A percentile compares a stretch with the other conserved stretches of the same genome.
Conservation (phyloP, 2,329 filamentous ascomycete species). For the Fusarium sp. region DNA sequence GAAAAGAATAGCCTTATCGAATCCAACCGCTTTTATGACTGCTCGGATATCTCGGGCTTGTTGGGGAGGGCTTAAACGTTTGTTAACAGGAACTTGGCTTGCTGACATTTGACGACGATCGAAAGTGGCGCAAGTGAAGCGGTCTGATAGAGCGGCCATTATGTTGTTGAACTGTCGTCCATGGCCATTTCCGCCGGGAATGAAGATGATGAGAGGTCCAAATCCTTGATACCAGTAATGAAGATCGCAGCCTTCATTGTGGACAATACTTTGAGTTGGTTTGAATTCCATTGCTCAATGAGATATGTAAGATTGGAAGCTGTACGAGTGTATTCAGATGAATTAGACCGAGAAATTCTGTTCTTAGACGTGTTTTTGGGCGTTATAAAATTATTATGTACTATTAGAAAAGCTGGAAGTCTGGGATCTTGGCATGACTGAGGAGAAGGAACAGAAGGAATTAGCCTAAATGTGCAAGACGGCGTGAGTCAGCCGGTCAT, state of each 20-base stretch:
- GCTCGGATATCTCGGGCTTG: constrained; percentile 12
- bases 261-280: background rate
- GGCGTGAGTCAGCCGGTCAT: background rate
- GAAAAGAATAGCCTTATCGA: background rate
- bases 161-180: constrained; percentile 25
- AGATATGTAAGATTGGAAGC: accelerated
- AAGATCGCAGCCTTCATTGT: constrained; percentile 14
- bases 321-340: accelerated
- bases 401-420: too few relatives aligned
- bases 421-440: too few relatives aligned
- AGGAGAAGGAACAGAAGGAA: background rate
- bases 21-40: background rate
- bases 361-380: too few relatives aligned
- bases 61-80: background rate
- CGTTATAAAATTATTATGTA: too few relatives aligned
- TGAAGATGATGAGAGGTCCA: background rate
- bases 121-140: background rate
- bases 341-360: too few relatives aligned
- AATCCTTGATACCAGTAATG: constrained; percentile 21
- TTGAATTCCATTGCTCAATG: background rate
- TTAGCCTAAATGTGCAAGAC: background rate
- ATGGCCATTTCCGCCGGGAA: constrained; percentile 8
- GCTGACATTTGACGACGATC: constrained; percentile 25
- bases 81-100: constrained; percentile 13
- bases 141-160: background rate